phyloP scores from a whole-genome alignment of 176 grass and related monocot genomes.

The Oryza meyeriana region DNA sequence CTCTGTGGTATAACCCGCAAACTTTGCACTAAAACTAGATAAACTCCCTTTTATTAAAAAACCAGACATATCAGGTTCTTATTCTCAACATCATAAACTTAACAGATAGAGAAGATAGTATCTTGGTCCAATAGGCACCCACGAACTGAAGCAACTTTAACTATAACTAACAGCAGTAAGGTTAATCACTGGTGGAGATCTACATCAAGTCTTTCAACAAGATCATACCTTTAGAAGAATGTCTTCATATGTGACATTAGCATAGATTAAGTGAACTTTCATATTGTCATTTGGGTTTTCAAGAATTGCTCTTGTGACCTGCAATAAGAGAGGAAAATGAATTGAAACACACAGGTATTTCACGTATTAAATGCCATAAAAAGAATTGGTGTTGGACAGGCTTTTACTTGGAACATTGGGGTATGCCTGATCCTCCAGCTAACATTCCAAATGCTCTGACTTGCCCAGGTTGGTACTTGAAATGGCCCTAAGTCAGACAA shows the following conservation, averaged over 20 bases:
- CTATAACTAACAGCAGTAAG: not conserved
- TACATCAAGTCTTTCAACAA: not conserved
- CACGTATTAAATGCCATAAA: not conserved
- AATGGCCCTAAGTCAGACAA: slow-evolving; percentile 51
- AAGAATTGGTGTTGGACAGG: not conserved
- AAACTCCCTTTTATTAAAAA: not conserved
- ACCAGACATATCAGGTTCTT: not conserved
- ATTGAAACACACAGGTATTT: not conserved
- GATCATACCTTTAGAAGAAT: slow-evolving; percentile 79
- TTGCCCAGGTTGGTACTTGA: slow-evolving; percentile 89
- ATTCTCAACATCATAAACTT: not conserved
- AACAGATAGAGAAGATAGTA: not conserved
- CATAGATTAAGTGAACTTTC: slow-evolving; percentile 80
- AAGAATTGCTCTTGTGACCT: slow-evolving; percentile 87
- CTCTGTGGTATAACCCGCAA: not conserved
- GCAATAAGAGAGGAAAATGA: slow-evolving; percentile 14
- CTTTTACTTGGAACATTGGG: slow-evolving; percentile 94
- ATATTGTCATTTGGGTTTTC: slow-evolving; percentile 79
- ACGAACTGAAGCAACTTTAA: not conserved
- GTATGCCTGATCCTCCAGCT: slow-evolving; percentile 94
- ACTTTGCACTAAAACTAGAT: not conserved
- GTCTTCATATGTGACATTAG: slow-evolving; percentile 80
- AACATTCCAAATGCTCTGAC: slow-evolving; percentile 95
- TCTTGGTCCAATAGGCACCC: not conserved
- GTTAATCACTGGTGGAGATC: not conserved